A percentile compares a stretch with the other conserved stretches of the same genome.
These are phyloP conservation scores for Colletotrichum sp. DNA, from an alignment of 2,329 filamentous ascomycete genomes.

Conservation along the genomic window DNA sequence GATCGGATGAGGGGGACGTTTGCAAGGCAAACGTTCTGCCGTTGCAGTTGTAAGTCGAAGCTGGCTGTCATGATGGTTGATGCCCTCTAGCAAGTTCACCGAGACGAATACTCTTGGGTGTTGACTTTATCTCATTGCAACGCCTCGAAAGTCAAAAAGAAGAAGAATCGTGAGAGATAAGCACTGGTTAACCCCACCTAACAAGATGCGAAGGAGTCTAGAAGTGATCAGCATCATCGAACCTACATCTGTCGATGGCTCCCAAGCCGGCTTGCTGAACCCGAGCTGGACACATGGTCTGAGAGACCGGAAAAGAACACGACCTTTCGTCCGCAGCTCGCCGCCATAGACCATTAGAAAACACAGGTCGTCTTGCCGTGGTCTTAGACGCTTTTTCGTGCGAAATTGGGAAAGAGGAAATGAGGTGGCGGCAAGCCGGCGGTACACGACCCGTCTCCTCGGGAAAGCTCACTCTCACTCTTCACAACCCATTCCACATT, in stretches of 20 bases:
- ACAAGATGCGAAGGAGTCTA: not conserved
- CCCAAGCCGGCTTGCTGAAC: not conserved
- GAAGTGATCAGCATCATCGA: not conserved
- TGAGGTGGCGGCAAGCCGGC: not conserved
- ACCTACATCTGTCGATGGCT: not conserved
- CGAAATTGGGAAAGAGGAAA: not conserved
- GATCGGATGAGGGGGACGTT: not conserved
- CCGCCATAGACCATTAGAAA: no score
- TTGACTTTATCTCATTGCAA: not conserved
- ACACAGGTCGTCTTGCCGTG: no score
- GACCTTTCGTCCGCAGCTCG: no score
- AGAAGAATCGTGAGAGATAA: fast-evolving
- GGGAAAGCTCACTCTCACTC: not conserved
- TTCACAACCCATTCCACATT: not conserved
- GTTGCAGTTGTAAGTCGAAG: not conserved
- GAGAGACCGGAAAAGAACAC: no score
- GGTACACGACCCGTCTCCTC: not conserved
- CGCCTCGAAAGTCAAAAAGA: not conserved
- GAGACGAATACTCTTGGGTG: not conserved
- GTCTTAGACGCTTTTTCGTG: not conserved
- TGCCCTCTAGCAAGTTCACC: not conserved
- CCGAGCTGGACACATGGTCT: no score
- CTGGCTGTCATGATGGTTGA: not conserved
- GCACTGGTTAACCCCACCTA: fast-evolving
- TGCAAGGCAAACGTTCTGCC: not conserved